A percentile compares a stretch with the other conserved stretches of the same genome.
Conservation (phyloP, 768 basidiomycete species). For the Serendipita sp. region DNA sequence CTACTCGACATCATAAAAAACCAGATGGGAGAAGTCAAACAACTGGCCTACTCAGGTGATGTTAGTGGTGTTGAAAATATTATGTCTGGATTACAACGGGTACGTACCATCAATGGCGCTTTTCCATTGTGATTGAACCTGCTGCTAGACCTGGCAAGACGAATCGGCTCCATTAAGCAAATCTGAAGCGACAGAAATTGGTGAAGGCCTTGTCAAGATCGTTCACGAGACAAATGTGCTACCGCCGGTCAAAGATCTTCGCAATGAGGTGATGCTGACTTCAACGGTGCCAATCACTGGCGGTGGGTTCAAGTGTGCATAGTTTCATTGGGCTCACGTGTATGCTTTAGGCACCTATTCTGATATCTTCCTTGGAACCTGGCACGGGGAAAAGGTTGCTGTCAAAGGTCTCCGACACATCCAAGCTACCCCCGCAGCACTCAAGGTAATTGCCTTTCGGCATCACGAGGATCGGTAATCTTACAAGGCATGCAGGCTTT, state of each 20-base stretch:
- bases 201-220: constrained; percentile 30
- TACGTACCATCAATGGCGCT: constrained; percentile 11
- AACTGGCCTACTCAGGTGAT: constrained; percentile 17
- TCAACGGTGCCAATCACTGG: constrained; percentile 29
- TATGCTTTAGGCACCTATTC: constrained; percentile 26
- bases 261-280: constrained; percentile 31
- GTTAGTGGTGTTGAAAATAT: constrained; percentile 27
- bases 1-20: constrained; percentile 25
- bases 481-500: constrained; percentile 28
- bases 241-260: constrained; percentile 34
- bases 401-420: constrained; percentile 36
- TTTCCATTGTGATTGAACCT: neutral
- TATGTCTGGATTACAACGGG: constrained; percentile 39
- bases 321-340: neutral
- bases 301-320: constrained; percentile 12
- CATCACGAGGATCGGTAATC: neutral
- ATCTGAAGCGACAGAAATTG: constrained; percentile 20
- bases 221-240: constrained; percentile 36
- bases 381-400: constrained; percentile 42
- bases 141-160: neutral
- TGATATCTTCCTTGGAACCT: constrained; percentile 36
- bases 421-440: constrained; percentile 27
- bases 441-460: constrained; percentile 12
- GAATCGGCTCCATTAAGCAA: neutral
- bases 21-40: constrained; percentile 23